Percentiles rank a stretch among this genome's conserved stretches.
These are phyloP conservation scores for Oligophagozyma castellii DNA, from an alignment of 1,139 yeast genomes.

Conservation along the genomic window DNA sequence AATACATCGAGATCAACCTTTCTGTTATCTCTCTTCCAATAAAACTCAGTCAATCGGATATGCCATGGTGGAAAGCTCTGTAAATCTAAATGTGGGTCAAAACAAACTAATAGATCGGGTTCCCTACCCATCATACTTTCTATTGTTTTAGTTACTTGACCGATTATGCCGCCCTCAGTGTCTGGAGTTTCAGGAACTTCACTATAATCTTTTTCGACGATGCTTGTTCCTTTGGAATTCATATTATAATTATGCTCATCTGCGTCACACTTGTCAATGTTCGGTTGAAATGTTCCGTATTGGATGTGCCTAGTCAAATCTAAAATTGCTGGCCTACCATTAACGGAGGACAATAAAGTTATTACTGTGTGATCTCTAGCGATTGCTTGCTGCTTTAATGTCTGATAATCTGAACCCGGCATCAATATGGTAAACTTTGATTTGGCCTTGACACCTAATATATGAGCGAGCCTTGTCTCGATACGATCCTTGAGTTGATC, in stretches of 20 bases:
- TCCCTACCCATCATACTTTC: slow-evolving; percentile 70
- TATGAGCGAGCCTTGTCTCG: slow-evolving; percentile 45
- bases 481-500: slow-evolving; percentile 48
- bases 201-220: background rate
- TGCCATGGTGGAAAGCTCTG: slow-evolving; percentile 99
- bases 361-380: slow-evolving; percentile 37
- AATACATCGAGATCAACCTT: slow-evolving; percentile 76
- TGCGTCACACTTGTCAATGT: too few species aligned
- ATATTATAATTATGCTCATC: too few species aligned
- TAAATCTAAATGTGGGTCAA: slow-evolving; percentile 74
- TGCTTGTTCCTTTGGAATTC: too few species aligned
- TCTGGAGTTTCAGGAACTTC: too few species aligned
- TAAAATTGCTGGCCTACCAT: slow-evolving; percentile 83
- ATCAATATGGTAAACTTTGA: slow-evolving; percentile 49
- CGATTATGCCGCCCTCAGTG: slow-evolving; percentile 35
- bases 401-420: slow-evolving; percentile 32
- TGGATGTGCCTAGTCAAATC: slow-evolving; percentile 82
- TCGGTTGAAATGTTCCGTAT: too few species aligned
- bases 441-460: slow-evolving; percentile 58
- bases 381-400: background rate
- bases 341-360: slow-evolving; percentile 54
- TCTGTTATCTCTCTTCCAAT: slow-evolving; percentile 77
- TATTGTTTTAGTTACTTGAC: slow-evolving; percentile 62
- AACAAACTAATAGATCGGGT: slow-evolving; percentile 75
- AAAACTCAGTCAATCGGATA: slow-evolving; percentile 74